Conservation (phyloP, 345 rosid genomes). For the Anacardium occidentale region DNA sequence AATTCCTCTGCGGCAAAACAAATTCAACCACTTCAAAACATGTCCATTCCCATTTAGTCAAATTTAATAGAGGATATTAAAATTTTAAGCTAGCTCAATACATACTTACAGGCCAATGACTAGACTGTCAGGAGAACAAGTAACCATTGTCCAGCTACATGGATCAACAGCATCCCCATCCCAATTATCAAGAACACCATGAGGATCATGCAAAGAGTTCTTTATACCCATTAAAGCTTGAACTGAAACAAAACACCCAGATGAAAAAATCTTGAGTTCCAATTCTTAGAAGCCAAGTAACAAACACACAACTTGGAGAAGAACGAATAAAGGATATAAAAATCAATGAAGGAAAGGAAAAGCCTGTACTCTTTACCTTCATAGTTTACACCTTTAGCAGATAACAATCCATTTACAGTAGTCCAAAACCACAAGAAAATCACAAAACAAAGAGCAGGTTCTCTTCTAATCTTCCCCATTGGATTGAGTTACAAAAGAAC, state of each 20-base stretch:
- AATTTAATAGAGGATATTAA: neutral
- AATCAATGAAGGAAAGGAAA: neutral
- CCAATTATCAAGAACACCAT: constrained; percentile 89
- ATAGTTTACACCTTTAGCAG: constrained; percentile 84
- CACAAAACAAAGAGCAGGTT: constrained; percentile 27
- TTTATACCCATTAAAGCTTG: constrained; percentile 88
- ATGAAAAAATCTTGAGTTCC: constrained; percentile 14
- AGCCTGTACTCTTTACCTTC: constrained; percentile 53
- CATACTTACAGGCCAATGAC: constrained; percentile 80
- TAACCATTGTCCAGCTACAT: constrained; percentile 95
- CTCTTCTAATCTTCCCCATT: constrained; percentile 34
- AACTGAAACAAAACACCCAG: constrained; percentile 40
- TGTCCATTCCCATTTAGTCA: neutral
- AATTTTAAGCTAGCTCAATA: neutral
- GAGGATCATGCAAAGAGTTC: constrained; percentile 73
- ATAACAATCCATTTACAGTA: constrained; percentile 59
- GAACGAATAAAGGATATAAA: constrained; percentile 14
- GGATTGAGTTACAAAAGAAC: constrained; percentile 28
- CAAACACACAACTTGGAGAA: neutral
- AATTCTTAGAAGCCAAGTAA: neutral
- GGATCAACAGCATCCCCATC: constrained; percentile 94
- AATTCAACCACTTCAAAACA: constrained; percentile 14
- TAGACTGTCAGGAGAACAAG: constrained; percentile 71
- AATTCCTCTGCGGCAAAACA: constrained; percentile 55
- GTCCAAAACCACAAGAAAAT: constrained; percentile 44